phyloP scores from a whole-genome alignment of 202 grass and related monocot genomes.

The Schoenoplectus triqueter region DNA sequence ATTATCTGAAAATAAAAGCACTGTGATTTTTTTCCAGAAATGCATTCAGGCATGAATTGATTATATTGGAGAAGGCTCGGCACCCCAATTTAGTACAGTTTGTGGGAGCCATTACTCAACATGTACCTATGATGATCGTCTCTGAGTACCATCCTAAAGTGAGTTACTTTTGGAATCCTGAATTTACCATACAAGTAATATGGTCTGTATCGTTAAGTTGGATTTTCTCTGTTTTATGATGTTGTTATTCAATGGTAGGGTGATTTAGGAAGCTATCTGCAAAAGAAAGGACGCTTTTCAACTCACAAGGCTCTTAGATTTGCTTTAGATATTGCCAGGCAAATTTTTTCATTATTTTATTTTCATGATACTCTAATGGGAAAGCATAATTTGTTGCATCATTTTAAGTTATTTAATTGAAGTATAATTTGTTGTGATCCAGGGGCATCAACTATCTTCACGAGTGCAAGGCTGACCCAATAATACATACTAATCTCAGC shows the following conservation, averaged over 20 bases:
- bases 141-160: slow-evolving; percentile 85
- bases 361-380: slow-evolving; percentile 20
- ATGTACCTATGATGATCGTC: slow-evolving; percentile 94
- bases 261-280: slow-evolving; percentile 83
- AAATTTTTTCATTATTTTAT: slow-evolving; percentile 30
- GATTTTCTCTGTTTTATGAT: neutral
- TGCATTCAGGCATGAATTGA: slow-evolving; percentile 82
- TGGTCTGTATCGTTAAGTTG: slow-evolving; percentile 14
- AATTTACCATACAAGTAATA: neutral
- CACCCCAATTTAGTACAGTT: slow-evolving; percentile 98
- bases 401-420: slow-evolving; percentile 29
- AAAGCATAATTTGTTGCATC: neutral
- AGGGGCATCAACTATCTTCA: slow-evolving; percentile 99
- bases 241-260: slow-evolving; percentile 51
- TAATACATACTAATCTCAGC: slow-evolving; percentile 80
- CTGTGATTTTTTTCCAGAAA: slow-evolving; percentile 60
- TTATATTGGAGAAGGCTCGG: slow-evolving; percentile 79
- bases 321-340: slow-evolving; percentile 91
- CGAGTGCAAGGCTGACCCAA: slow-evolving; percentile 87
- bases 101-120: slow-evolving; percentile 96
- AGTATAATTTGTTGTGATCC: slow-evolving; percentile 43
- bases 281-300: slow-evolving; percentile 68
- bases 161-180: slow-evolving; percentile 36
- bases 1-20: neutral
- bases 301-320: slow-evolving; percentile 79